Evolutionary conservation across 306 rosid species (phyloP).

Genomic region (Cucurbita moschata): DNA sequence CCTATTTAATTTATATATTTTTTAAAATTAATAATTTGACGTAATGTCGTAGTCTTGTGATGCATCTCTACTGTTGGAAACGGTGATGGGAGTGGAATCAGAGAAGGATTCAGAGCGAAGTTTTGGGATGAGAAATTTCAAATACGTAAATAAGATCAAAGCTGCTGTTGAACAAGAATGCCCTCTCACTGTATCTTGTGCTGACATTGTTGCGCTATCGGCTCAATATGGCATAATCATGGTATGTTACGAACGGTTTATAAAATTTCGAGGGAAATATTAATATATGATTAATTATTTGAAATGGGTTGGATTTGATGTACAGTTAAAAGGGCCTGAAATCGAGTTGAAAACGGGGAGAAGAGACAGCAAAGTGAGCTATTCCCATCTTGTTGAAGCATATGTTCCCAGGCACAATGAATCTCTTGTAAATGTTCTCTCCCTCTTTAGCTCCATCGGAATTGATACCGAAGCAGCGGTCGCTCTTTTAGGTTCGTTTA

Average conservation of each 20-base stretch:
- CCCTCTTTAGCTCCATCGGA: constrained; percentile 57
- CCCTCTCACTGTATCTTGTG: constrained; percentile 63
- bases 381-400: constrained; percentile 21
- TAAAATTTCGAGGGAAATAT: too few relatives aligned
- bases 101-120: constrained; percentile 49
- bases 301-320: background rate
- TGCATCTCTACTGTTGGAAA: constrained; percentile 53
- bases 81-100: constrained; percentile 27
- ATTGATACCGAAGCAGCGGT: constrained; percentile 59
- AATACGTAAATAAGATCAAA: constrained; percentile 54
- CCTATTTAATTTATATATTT: too few relatives aligned
- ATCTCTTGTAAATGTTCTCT: constrained; percentile 41
- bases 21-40: too few relatives aligned
- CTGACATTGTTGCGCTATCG: constrained; percentile 74
- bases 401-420: constrained; percentile 68
- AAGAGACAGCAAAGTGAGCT: constrained; percentile 54
- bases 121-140: constrained; percentile 81
- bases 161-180: constrained; percentile 54
- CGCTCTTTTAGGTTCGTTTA: constrained; percentile 49
- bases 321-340: constrained; percentile 66
- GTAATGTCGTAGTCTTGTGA: constrained; percentile 20
- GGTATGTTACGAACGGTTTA: constrained; percentile 15
- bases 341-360: constrained; percentile 70
- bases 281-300: too few relatives aligned
- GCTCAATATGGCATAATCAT: constrained; percentile 64